Conservation (phyloP, 2,329 filamentous ascomycete species). For the Ophiostoma triangulosporum region DNA sequence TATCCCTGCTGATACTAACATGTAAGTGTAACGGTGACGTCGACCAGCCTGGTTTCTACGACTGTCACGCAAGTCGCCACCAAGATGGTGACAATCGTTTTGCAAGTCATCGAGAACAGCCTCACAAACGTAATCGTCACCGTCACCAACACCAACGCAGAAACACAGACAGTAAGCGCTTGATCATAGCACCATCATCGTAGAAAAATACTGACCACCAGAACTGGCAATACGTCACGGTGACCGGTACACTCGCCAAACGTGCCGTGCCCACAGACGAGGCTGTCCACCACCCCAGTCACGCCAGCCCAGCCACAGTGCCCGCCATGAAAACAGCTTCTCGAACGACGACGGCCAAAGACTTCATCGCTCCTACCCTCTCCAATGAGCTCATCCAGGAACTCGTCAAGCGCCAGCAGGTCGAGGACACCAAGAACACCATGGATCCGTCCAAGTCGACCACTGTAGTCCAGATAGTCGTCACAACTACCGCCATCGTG, state of each 20-base stretch:
- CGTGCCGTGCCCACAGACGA: slow-evolving; percentile 2
- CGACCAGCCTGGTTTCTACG: slow-evolving; percentile 1
- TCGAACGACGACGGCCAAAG: background rate
- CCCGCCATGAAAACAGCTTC: background rate
- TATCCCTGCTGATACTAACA: background rate
- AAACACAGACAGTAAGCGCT: slow-evolving; percentile 14
- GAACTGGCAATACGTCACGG: slow-evolving; percentile 14
- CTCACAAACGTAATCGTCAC: slow-evolving; percentile 8
- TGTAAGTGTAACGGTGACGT: slow-evolving; percentile 12
- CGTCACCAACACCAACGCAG: slow-evolving; percentile 12
- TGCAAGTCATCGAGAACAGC: slow-evolving; percentile 13
- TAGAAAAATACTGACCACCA: background rate
- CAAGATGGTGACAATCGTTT: slow-evolving; percentile 9
- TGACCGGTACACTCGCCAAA: slow-evolving; percentile 7
- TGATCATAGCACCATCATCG: background rate
- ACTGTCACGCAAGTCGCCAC: slow-evolving; percentile 11
- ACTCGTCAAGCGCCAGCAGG: slow-evolving; percentile 1
- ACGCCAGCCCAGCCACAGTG: background rate
- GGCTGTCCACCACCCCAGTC: background rate
- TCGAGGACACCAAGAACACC: slow-evolving; percentile 7
- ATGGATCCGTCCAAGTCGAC: slow-evolving; percentile 1
- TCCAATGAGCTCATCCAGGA: background rate
- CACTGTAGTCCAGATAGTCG: background rate
- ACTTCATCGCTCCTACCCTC: background rate
- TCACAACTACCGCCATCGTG: slow-evolving; percentile 5